Percentiles rank a stretch among this genome's conserved stretches.
phyloP scores from a whole-genome alignment of 768 basidiomycete species.

The Tubosaeta sp. region DNA sequence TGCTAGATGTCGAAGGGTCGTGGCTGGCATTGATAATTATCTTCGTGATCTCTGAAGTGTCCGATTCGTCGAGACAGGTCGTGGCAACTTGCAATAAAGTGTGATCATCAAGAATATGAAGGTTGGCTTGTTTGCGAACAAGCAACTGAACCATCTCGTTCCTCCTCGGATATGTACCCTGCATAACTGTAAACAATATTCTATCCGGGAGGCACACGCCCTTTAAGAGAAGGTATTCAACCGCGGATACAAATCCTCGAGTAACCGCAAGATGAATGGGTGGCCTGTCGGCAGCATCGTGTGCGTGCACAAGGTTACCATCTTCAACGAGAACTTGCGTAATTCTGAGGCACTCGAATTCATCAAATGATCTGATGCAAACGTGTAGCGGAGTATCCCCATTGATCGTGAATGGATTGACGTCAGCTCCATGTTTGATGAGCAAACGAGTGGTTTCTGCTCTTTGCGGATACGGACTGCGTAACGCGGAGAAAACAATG shows the following conservation, averaged over 20 bases:
- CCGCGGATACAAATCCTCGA: neutral
- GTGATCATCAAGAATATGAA: neutral
- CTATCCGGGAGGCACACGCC: neutral
- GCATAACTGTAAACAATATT: neutral
- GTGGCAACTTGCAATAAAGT: neutral
- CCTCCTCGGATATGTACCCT: neutral
- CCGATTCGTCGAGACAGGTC: neutral
- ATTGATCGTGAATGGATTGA: neutral
- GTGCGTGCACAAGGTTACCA: neutral
- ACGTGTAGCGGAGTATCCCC: slow-evolving; percentile 9
- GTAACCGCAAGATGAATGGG: neutral
- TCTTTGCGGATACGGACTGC: neutral
- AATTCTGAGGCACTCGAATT: slow-evolving; percentile 1
- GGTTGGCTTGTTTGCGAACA: neutral
- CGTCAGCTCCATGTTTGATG: neutral
- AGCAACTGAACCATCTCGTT: slow-evolving; percentile 3
- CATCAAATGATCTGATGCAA: neutral
- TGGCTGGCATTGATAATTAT: neutral
- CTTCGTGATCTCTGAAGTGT: neutral
- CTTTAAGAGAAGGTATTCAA: neutral
- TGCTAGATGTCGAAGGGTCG: neutral
- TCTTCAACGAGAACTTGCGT: neutral
- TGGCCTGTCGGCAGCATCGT: slow-evolving; percentile 1
- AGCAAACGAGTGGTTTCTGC: neutral
- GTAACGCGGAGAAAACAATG: neutral